Conservation (phyloP, 1,139 yeast species). For the Pichia sp. region DNA sequence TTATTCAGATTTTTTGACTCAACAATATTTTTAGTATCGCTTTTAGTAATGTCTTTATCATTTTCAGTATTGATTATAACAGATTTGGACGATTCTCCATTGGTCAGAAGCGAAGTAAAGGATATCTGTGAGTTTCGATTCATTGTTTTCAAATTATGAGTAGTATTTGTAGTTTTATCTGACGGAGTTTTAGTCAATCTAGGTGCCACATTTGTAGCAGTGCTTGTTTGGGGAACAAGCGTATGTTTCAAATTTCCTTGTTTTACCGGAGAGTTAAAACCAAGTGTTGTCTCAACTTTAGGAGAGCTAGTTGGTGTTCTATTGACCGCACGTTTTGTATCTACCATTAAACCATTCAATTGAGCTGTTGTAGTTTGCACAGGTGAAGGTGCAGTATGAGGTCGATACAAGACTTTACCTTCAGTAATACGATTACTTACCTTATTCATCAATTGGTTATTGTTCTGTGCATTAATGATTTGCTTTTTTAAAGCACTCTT, state of each 20-base stretch:
- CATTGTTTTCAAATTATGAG: background rate
- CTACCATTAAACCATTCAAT: constrained; percentile 8
- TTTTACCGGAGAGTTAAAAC: background rate
- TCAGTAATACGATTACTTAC: constrained; percentile 26
- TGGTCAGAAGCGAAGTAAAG: constrained; percentile 8
- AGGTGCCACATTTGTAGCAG: background rate
- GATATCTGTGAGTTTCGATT: constrained; percentile 4
- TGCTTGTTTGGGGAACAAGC: no score
- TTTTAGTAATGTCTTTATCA: background rate
- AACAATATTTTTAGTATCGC: background rate
- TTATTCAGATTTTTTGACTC: no score
- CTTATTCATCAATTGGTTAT: constrained; percentile 27
- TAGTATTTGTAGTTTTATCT: background rate
- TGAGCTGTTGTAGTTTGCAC: background rate
- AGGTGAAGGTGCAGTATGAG: no score
- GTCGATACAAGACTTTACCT: constrained; percentile 13
- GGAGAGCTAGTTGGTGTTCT: background rate
- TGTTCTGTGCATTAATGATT: constrained; percentile 25
- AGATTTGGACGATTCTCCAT: constrained; percentile 11
- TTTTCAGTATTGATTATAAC: constrained; percentile 8
- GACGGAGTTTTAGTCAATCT: background rate
- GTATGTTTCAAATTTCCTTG: background rate
- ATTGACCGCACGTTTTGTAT: background rate
- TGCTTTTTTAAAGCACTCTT: constrained; percentile 23
- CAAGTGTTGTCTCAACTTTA: background rate